Percentiles rank a stretch among this genome's conserved stretches.
Evolutionary conservation across 257 asterid species (phyloP).

Genomic region (Fraxinus excelsior): DNA sequence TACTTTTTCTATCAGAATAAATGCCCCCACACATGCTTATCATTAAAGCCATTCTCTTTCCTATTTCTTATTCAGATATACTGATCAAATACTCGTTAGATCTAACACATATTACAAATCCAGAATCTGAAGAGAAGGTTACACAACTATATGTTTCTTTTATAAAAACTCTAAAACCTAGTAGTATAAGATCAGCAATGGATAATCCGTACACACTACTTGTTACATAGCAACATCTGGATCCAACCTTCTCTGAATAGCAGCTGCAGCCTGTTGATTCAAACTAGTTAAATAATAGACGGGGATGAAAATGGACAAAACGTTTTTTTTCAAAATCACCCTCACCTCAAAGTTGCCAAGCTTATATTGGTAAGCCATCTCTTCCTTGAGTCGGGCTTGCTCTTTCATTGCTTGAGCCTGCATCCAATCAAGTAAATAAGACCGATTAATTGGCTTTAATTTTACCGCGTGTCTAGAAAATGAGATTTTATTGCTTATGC

Average conservation of each 20-base stretch:
- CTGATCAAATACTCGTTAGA: neutral
- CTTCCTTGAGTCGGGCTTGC: slow-evolving; percentile 92
- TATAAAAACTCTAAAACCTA: neutral
- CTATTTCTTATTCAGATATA: too few species aligned
- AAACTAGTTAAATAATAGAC: neutral
- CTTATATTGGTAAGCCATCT: slow-evolving; percentile 96
- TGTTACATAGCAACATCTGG: slow-evolving; percentile 78
- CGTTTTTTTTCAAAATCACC: neutral
- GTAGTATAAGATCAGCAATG: neutral
- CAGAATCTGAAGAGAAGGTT: neutral
- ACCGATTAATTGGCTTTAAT: neutral
- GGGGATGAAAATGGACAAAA: neutral
- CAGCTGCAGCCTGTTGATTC: slow-evolving; percentile 85
- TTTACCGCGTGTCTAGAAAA: neutral
- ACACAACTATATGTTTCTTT: neutral
- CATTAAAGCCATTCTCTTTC: too few species aligned
- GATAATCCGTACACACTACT: neutral
- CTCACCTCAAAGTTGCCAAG: slow-evolving; percentile 90
- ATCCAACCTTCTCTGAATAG: slow-evolving; percentile 92
- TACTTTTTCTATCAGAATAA: too few species aligned
- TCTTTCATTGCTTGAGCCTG: slow-evolving; percentile 99
- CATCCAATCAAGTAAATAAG: slow-evolving; percentile 13
- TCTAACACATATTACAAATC: neutral
- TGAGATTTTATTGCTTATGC: neutral
- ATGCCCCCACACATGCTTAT: too few species aligned